phyloP scores from a whole-genome alignment of 371 early-diverging fungal species.

The Syncephalastrum sp. region DNA sequence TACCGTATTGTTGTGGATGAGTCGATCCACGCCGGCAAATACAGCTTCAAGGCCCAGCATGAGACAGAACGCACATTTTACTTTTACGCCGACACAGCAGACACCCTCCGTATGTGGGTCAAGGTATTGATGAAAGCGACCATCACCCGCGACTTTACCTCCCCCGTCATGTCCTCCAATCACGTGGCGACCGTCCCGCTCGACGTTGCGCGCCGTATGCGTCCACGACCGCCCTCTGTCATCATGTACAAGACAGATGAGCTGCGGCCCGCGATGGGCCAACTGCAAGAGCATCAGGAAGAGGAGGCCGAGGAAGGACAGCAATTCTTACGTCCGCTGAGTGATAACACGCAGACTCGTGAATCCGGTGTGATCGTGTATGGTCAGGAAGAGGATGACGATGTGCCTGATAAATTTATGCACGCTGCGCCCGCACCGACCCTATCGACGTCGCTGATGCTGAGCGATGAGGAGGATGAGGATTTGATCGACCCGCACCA shows the following conservation, averaged over 20 bases:
- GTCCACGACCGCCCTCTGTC: slow-evolving; percentile 65
- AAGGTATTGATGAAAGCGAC: slow-evolving; percentile 75
- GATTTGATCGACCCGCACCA: slow-evolving; percentile 33
- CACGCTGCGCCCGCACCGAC: slow-evolving; percentile 11
- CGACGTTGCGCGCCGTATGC: slow-evolving; percentile 59
- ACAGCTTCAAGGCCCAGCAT: slow-evolving; percentile 58
- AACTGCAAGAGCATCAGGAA: slow-evolving; percentile 2
- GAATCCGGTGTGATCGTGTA: slow-evolving; percentile 15
- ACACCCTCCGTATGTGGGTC: slow-evolving; percentile 60
- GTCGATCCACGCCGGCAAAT: slow-evolving; percentile 57
- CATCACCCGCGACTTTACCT: slow-evolving; percentile 57
- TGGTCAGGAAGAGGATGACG: slow-evolving; percentile 12
- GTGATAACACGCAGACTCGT: slow-evolving; percentile 11
- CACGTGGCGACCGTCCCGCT: slow-evolving; percentile 63
- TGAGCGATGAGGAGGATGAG: slow-evolving; percentile 21
- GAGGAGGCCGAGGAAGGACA: neutral
- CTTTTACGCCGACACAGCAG: slow-evolving; percentile 63
- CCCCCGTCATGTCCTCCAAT: slow-evolving; percentile 68
- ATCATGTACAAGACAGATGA: slow-evolving; percentile 23
- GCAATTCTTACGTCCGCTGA: too few relatives aligned
- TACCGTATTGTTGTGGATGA: slow-evolving; percentile 52
- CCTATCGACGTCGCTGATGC: slow-evolving; percentile 7
- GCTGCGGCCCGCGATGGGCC: neutral
- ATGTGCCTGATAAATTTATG: slow-evolving; percentile 16
- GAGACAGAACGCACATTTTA: slow-evolving; percentile 59